Evolutionary conservation across 257 asterid genomes (phyloP).

Genomic region (Solanum lycopersicoides): DNA sequence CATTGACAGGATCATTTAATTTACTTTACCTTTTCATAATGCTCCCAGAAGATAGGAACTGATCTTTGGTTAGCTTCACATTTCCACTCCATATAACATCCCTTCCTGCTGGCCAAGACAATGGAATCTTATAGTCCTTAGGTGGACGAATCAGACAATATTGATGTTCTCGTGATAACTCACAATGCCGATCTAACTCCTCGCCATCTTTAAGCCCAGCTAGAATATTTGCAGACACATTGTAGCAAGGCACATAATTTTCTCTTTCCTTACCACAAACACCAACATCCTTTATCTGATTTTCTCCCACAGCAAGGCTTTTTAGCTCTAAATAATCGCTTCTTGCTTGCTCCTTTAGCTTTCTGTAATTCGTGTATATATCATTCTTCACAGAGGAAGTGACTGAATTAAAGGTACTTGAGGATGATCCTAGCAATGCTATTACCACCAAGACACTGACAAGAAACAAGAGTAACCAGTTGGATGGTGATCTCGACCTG

Average conservation of each 20-base stretch:
- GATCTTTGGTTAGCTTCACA: constrained; percentile 87
- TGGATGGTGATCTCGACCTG: constrained; percentile 62
- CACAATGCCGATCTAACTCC: constrained; percentile 91
- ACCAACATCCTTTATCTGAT: constrained; percentile 43
- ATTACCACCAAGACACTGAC: constrained; percentile 52
- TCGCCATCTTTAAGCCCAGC: constrained; percentile 79
- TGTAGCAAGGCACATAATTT: constrained; percentile 85
- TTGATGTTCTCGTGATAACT: constrained; percentile 39
- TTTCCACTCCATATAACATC: constrained; percentile 92
- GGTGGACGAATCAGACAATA: constrained; percentile 91
- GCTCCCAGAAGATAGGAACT: constrained; percentile 96
- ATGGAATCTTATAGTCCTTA: constrained; percentile 81
- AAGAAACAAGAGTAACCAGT: constrained; percentile 65
- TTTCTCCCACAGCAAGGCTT: constrained; percentile 30
- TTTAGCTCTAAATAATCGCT: constrained; percentile 64
- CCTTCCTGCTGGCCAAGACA: constrained; percentile 91
- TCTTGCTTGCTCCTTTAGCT: constrained; percentile 60
- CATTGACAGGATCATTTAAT: background rate
- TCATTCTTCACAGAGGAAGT: constrained; percentile 39
- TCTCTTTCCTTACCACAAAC: constrained; percentile 87
- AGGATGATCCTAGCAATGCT: constrained; percentile 61
- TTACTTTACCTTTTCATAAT: constrained; percentile 77
- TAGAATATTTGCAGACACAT: constrained; percentile 62
- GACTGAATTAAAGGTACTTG: constrained; percentile 38
- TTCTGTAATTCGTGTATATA: constrained; percentile 48